Evolutionary conservation across 2,329 filamentous ascomycete species (phyloP), one percentile per base, ranked within the genome.

Genomic region (Boeremia lycopersici): DNA sequence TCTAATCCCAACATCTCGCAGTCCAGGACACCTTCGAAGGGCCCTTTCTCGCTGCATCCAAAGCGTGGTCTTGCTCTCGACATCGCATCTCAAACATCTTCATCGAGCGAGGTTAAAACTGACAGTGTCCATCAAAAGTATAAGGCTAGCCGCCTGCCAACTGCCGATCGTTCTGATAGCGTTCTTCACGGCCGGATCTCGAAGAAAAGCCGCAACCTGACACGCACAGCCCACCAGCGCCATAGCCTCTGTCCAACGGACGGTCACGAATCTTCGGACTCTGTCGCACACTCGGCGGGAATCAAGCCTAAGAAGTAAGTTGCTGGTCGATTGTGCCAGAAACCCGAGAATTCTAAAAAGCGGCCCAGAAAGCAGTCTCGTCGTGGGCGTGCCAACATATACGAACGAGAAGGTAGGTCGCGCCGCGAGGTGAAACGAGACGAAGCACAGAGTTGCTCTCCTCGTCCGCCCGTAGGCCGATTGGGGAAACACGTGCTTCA

Each of bases 401-500:
- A 25, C 13, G 34, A 45, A 4, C 34, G 51, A 4, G 15, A 54
- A 8, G 51, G 51, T 13, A 6, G 38, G 11, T 54, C 51, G 6
- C 46, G 51, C 8, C 51, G 51, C 6, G 19, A 54, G 29, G 45
- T 29, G 5, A 54, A 45, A 29, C 33, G 40, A 4, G 40, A 54
- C 2, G 6, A 6, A 9, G 36, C 25, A 11, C 35, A 31, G 4
- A 10, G 5, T 2, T 36, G 28, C 8, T 23, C 9, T 23, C 30
- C 31, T n/a, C 5, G 19, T 28, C 15, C 31, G 17, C 31, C 13
- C 13, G 47, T 38, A 25, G 52, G 52, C 13, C 46, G 35, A 3
- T 31, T 55, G 17, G 52, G 52, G 1, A 55, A 31, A 25, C 35
- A 55, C 35, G 23, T 36, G 35, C 52, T 55, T 23, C 52, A 49